Percentiles rank a stretch among this genome's conserved stretches.
Conservation (phyloP, 257 asterid species). For the Solanum ossicruentum region DNA sequence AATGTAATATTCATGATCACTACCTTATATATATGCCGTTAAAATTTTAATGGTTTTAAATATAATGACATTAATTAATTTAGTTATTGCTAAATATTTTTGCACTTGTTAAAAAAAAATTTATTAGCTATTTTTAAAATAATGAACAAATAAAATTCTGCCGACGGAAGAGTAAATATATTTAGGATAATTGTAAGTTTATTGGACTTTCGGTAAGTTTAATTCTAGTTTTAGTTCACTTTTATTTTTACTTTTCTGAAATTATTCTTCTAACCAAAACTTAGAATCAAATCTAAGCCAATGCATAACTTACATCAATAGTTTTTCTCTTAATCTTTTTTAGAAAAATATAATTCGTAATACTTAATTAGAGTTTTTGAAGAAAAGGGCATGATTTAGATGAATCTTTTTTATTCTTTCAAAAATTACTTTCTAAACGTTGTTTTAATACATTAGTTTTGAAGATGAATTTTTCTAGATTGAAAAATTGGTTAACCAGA, state of each 20-base stretch:
- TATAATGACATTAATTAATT: no score
- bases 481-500: not conserved
- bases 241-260: not conserved
- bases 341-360: no score
- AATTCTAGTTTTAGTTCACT: not conserved
- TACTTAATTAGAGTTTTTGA: no score
- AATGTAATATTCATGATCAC: no score
- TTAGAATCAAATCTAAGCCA: not conserved
- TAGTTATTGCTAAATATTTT: no score
- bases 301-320: not conserved
- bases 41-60: no score
- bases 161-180: no score
- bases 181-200: not conserved
- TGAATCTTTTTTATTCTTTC: not conserved
- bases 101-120: no score
- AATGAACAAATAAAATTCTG: no score
- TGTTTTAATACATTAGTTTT: not conserved
- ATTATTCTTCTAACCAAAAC: not conserved
- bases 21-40: no score
- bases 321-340: not conserved
- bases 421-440: not conserved
- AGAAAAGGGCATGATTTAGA: no score
- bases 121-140: no score
- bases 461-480: not conserved
- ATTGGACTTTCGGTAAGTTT: not conserved